Evolutionary conservation across 805 yeast genomes (phyloP).

Genomic region (Ogataea trehaloabstinens): DNA sequence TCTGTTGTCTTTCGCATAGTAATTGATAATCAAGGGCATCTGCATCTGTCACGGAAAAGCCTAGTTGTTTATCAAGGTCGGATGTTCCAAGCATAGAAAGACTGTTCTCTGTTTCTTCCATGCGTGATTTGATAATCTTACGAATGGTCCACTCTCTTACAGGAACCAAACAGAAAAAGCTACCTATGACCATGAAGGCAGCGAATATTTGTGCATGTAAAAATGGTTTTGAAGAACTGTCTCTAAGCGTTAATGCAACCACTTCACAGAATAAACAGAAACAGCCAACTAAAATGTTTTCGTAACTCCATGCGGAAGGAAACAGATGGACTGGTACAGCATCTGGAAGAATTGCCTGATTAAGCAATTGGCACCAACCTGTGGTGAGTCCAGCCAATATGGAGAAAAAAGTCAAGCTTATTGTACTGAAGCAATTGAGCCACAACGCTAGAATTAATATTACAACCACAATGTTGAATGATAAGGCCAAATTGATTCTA

Average conservation of each 20-base stretch:
- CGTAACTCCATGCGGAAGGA: constrained; percentile 30
- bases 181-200: constrained; percentile 48
- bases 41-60: background rate
- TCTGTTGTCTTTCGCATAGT: constrained; percentile 7
- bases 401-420: constrained; percentile 34
- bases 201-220: constrained; percentile 59
- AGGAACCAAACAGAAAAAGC: constrained; percentile 39
- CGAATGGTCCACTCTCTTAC: constrained; percentile 53
- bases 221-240: constrained; percentile 39
- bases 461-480: constrained; percentile 32
- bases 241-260: constrained; percentile 27
- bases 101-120: constrained; percentile 8
- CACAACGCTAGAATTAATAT: constrained; percentile 44
- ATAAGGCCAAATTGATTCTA: constrained; percentile 41
- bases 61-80: background rate
- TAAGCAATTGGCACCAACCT: constrained; percentile 40
- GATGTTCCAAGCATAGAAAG: background rate
- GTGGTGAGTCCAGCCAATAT: constrained; percentile 42
- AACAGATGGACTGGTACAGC: constrained; percentile 24
- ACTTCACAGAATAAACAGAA: constrained; percentile 30
- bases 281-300: constrained; percentile 26
- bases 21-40: constrained; percentile 1
- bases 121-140: constrained; percentile 28
- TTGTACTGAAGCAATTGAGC: constrained; percentile 34
- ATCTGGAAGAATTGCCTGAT: constrained; percentile 31